These are phyloP conservation scores for Saksenaea oblongispora DNA, from an alignment of 371 early-diverging fungal species.

Conservation along the genomic window DNA sequence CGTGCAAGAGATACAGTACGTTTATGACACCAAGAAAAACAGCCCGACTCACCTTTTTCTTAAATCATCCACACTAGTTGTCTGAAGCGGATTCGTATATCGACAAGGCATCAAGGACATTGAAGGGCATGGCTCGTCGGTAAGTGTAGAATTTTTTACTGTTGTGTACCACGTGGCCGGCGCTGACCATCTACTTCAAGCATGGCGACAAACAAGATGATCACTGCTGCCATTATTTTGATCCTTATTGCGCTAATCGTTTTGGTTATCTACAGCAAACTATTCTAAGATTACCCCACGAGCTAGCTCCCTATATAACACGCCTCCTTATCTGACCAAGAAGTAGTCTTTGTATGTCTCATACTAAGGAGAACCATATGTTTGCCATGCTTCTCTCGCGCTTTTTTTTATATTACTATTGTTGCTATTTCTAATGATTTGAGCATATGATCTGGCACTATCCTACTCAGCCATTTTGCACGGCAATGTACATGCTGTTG, in stretches of 20 bases:
- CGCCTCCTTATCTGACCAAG: too few relatives aligned
- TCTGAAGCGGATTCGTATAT: slow-evolving; percentile 88
- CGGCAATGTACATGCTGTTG: too few relatives aligned
- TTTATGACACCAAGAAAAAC: too few relatives aligned
- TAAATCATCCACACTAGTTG: slow-evolving; percentile 58
- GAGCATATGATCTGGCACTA: too few relatives aligned
- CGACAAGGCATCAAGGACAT: slow-evolving; percentile 83
- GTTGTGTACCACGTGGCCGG: background rate
- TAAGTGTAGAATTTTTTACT: slow-evolving; percentile 39
- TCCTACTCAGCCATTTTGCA: too few relatives aligned
- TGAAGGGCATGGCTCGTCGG: slow-evolving; percentile 92
- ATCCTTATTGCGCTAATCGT: slow-evolving; percentile 82
- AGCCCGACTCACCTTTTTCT: background rate
- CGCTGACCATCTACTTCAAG: slow-evolving; percentile 41
- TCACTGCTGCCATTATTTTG: slow-evolving; percentile 84
- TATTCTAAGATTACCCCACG: slow-evolving; percentile 26
- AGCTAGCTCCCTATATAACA: too few relatives aligned
- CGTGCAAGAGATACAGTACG: slow-evolving; percentile 84
- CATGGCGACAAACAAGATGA: slow-evolving; percentile 86
- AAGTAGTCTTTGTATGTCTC: too few relatives aligned
- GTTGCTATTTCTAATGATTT: too few relatives aligned
- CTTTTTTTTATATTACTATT: too few relatives aligned
- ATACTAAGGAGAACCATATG: too few relatives aligned
- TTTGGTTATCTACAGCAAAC: slow-evolving; percentile 79
- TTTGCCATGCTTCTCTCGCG: too few relatives aligned